Base-by-base conservation (phyloP, 768 basidiomycete genomes). In the Phaeolepiota aurea region DNA sequence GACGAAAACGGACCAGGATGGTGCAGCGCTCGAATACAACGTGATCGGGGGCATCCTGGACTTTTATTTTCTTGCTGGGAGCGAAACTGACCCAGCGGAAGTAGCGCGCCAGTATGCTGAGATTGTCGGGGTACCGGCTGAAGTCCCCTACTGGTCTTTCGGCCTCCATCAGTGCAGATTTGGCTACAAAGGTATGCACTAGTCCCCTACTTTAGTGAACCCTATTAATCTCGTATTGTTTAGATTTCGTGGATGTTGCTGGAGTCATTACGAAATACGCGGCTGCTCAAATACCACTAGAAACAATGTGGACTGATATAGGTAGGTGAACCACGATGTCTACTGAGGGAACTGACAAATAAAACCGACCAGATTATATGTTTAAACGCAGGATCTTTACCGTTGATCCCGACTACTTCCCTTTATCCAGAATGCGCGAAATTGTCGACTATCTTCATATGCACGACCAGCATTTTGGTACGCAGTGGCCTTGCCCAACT, bases 271-370 rank as follows among this genome's bases (percentile, higher is more conserved):
- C 69, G 0, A 77, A 72, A 53, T 84, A 84, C 46, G 70, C 76
- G 1, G 66, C 59, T 1, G 77, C 79, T 0, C 53, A 58, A 3
- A 84, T 86, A 40, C 82, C 82, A 4, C 67, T 84, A 3, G 81
- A 86, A 55, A 82, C 81, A 0, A 83, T 84, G 81, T 84, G 82
- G 82, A 82, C 81, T 2, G 82, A 84, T 54, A 85, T 85, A 23
- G 79, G 79, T 73, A 48, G 12, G 49, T 42, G 14, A 25, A 19
- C n/a, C 32, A 36, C 18, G 13, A 13, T 37, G 16, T 42, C 9
- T n/a, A 21, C 19, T 36, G 5, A 40, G 11, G 18, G 18, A 10
- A 7, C 1, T 32, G 13, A 44, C 20, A 14, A 11, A 5, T 42
- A 19, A 19, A 28, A n/a, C 13, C 22, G 5, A 21, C 15, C 22